phyloP scores from a whole-genome alignment of 441 rosid species.

The Viola pubescens region DNA sequence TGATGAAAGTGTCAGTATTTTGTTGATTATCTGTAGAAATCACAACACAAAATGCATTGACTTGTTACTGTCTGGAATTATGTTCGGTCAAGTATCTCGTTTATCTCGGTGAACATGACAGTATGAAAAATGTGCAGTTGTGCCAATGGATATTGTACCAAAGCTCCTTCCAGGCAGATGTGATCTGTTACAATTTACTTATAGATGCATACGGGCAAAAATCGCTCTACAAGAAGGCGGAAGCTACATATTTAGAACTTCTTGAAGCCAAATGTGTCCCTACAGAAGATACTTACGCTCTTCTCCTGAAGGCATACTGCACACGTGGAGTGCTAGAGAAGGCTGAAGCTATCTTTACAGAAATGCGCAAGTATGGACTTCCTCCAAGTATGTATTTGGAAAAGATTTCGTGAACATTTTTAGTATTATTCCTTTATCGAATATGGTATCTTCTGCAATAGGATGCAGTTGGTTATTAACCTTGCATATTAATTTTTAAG shows the following conservation, averaged over 20 bases:
- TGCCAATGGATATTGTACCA: constrained; percentile 76
- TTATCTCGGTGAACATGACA: constrained; percentile 9
- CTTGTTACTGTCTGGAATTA: too few relatives aligned
- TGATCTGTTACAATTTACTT: constrained; percentile 77
- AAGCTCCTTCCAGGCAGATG: constrained; percentile 77
- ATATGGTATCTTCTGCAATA: too few relatives aligned
- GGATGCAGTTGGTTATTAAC: background rate
- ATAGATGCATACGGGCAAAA: constrained; percentile 79
- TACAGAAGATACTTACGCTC: constrained; percentile 83
- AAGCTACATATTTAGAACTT: constrained; percentile 59
- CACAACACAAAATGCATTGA: too few relatives aligned
- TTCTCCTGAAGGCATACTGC: constrained; percentile 78
- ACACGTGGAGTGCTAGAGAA: constrained; percentile 44
- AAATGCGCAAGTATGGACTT: constrained; percentile 67
- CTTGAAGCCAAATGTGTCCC: constrained; percentile 70
- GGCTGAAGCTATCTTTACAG: constrained; percentile 68
- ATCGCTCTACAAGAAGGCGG: constrained; percentile 52
- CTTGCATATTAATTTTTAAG: background rate
- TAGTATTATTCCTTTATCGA: too few relatives aligned
- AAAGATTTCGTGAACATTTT: too few relatives aligned
- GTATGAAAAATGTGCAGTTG: constrained; percentile 42
- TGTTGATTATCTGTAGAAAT: too few relatives aligned
- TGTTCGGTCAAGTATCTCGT: too few relatives aligned
- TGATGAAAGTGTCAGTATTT: too few relatives aligned
- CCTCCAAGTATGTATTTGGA: constrained; percentile 54